These are phyloP conservation scores for Syncephalastrum contaminatum DNA, from an alignment of 371 early-diverging fungal genomes.

Conservation along the genomic window DNA sequence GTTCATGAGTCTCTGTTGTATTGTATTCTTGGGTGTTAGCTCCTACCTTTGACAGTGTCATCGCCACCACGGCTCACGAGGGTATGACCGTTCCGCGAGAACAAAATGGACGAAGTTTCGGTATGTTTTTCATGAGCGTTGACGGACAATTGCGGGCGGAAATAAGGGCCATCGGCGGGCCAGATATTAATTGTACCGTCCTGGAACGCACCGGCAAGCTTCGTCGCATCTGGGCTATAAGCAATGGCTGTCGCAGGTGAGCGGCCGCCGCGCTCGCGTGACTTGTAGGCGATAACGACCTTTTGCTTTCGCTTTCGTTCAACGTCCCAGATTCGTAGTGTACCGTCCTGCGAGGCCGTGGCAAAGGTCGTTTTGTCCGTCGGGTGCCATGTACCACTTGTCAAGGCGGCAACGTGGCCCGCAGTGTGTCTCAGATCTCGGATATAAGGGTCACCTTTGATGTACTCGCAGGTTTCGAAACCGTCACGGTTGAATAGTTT, in stretches of 20 bases:
- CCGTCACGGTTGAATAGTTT: constrained; percentile 86
- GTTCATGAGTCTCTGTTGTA: not conserved
- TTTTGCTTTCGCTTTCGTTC: constrained; percentile 71
- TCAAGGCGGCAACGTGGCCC: constrained; percentile 88
- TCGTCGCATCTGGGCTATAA: constrained; percentile 69
- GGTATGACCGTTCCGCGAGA: constrained; percentile 64
- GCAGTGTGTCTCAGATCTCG: constrained; percentile 83
- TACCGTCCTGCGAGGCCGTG: constrained; percentile 83
- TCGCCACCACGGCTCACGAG: constrained; percentile 82
- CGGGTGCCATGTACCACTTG: constrained; percentile 84
- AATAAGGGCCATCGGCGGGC: constrained; percentile 51
- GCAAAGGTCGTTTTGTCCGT: constrained; percentile 63
- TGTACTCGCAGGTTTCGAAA: constrained; percentile 62
- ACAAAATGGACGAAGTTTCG: constrained; percentile 68
- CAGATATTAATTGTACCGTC: constrained; percentile 71
- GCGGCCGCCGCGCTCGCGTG: constrained; percentile 72
- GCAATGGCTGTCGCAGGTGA: constrained; percentile 63
- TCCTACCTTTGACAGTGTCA: constrained; percentile 80
- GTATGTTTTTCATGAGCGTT: constrained; percentile 70
- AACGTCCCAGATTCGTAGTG: constrained; percentile 89
- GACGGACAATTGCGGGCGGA: constrained; percentile 52
- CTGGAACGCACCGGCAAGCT: constrained; percentile 64
- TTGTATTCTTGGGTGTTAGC: not conserved
- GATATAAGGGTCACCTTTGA: constrained; percentile 94
- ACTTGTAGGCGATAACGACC: constrained; percentile 76